These are phyloP conservation scores for Ustilago cynodontis DNA, from an alignment of 1,284 basidiomycete genomes.

Conservation along the genomic window DNA sequence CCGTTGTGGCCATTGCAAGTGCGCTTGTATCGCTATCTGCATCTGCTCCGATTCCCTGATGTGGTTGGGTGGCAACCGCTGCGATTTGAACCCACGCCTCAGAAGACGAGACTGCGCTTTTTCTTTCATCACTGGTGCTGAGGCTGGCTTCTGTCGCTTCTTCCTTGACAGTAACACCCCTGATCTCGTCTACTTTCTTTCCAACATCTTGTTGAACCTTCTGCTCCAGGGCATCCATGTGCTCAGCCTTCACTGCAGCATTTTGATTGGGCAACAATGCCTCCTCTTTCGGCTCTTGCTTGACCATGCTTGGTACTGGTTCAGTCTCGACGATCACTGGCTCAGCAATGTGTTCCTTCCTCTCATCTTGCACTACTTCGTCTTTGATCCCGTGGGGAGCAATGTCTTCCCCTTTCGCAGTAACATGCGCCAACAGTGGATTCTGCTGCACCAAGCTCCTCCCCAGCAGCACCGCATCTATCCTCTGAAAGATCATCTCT, in stretches of 20 bases:
- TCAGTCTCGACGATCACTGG: neutral
- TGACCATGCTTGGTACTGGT: neutral
- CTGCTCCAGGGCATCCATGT: neutral
- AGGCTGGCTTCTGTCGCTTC: neutral
- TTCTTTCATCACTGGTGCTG: neutral
- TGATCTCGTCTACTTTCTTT: neutral
- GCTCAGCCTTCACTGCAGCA: neutral
- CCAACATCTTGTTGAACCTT: neutral
- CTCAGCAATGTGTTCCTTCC: neutral
- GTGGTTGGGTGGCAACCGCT: neutral
- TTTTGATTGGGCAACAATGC: neutral
- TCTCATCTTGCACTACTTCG: neutral
- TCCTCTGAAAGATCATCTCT: conserved; percentile 17
- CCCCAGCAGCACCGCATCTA: conserved; percentile 27
- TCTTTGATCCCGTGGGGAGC: neutral
- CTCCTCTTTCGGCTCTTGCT: neutral
- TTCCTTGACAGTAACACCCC: no score
- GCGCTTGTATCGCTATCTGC: neutral
- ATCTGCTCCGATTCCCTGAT: neutral
- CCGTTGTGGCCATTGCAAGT: neutral
- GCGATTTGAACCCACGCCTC: neutral
- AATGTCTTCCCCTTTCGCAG: neutral
- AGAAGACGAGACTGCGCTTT: neutral
- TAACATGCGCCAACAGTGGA: conserved; percentile 9
- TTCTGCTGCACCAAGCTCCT: conserved; percentile 28